These are phyloP conservation scores for Neurospora sp. DNA, from an alignment of 495 filamentous ascomycete species.

Conservation along the genomic window DNA sequence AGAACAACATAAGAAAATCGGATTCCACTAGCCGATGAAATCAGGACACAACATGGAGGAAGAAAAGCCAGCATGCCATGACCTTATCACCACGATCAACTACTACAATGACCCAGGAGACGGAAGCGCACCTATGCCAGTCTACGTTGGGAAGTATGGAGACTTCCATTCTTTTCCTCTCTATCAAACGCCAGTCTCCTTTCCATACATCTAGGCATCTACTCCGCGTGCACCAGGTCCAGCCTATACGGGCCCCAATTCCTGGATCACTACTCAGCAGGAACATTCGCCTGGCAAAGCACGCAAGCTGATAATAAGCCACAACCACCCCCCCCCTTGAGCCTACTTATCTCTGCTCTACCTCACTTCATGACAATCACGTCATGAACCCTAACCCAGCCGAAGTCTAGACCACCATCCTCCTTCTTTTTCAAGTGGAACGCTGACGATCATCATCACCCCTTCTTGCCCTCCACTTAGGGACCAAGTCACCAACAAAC, in stretches of 20 bases:
- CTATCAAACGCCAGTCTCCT: no score
- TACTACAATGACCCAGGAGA: constrained; percentile 50
- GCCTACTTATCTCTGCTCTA: neutral
- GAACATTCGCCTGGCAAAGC: neutral
- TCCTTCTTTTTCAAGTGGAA: neutral
- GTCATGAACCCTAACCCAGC: neutral
- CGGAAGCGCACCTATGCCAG: constrained; percentile 43
- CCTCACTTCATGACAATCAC: neutral
- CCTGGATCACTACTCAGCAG: neutral
- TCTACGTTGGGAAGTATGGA: constrained; percentile 33
- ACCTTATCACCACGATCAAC: constrained; percentile 46
- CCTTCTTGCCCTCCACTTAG: neutral
- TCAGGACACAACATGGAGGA: neutral
- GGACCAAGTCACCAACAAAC: constrained; percentile 28
- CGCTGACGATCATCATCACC: neutral
- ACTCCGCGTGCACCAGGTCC: neutral
- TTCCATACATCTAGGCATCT: no score
- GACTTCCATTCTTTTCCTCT: neutral
- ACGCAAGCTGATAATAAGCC: neutral
- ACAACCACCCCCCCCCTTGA: neutral
- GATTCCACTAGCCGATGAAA: neutral
- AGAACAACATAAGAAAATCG: neutral
- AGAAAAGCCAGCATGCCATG: neutral
- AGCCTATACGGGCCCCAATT: no score
- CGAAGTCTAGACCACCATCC: neutral